A percentile compares a stretch with the other conserved stretches of the same genome.
These are phyloP conservation scores for Globisporangium takayamanum DNA, from an alignment of 352 stramenopile genomes.

Conservation along the genomic window DNA sequence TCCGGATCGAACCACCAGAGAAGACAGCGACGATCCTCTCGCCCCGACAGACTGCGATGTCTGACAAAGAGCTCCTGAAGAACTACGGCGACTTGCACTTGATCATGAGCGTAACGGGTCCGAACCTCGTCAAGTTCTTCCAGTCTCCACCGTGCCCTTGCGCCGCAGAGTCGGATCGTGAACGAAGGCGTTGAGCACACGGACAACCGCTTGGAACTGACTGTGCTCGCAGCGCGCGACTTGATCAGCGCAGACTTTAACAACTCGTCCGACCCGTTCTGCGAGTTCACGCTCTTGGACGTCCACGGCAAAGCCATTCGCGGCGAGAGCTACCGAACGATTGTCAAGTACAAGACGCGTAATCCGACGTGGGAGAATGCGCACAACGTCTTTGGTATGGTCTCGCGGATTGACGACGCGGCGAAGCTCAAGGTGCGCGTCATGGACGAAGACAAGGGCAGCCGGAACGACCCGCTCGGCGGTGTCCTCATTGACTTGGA, in stretches of 20 bases:
- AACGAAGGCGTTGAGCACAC: conserved; percentile 44
- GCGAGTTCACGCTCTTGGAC: conserved; percentile 53
- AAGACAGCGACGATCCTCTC: conserved; percentile 19
- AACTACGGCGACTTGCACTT: conserved; percentile 57
- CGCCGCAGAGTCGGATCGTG: conserved; percentile 33
- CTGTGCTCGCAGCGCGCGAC: conserved; percentile 37
- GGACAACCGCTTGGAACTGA: conserved; percentile 66
- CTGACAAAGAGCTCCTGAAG: conserved; percentile 33
- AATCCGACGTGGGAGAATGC: conserved; percentile 58
- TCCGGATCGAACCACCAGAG: conserved; percentile 44
- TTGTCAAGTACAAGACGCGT: conserved; percentile 44
- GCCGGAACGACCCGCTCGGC: conserved; percentile 52
- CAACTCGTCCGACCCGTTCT: conserved; percentile 56
- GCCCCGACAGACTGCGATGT: conserved; percentile 19
- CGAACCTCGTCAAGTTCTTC: conserved; percentile 66
- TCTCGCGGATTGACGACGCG: conserved; percentile 51
- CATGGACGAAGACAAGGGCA: conserved; percentile 45
- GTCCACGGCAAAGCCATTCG: conserved; percentile 39
- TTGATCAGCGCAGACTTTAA: conserved; percentile 57
- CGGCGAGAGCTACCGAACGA: conserved; percentile 43
- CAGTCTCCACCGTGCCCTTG: conserved; percentile 29
- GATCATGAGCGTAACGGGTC: conserved; percentile 53
- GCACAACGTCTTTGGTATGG: conserved; percentile 55
- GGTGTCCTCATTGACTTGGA: conserved; percentile 40
- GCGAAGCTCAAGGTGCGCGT: conserved; percentile 44